A percentile compares a stretch with the other conserved stretches of the same genome.
phyloP scores from a whole-genome alignment of 2,329 filamentous ascomycete species.

The Pestalotiopsis sp. region DNA sequence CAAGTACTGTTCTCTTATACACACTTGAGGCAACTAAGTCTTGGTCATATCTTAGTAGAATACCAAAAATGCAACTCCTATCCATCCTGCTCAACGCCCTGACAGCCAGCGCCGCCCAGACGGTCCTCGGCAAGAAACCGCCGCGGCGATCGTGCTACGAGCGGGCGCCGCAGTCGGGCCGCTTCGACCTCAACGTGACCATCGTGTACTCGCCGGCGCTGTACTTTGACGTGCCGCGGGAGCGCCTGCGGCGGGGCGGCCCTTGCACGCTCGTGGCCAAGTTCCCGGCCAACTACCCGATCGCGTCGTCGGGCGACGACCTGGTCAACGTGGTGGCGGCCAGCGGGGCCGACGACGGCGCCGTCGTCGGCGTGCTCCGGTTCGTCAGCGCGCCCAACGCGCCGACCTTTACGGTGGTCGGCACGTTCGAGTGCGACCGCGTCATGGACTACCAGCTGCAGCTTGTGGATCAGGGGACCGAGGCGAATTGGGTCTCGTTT shows the following conservation, averaged over 20 bases:
- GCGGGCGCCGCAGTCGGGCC: slow-evolving; percentile 18
- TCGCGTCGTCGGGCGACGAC: slow-evolving; percentile 7
- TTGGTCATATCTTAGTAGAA: not conserved
- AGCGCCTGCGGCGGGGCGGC: slow-evolving; percentile 16
- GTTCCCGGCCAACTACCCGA: slow-evolving; percentile 29
- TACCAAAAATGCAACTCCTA: not conserved
- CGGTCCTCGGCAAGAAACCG: not conserved
- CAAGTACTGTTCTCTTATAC: too few relatives aligned
- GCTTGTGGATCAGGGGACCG: slow-evolving; percentile 31
- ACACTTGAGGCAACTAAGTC: too few relatives aligned
- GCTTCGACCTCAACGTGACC: slow-evolving; percentile 21
- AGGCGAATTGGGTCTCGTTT: slow-evolving; percentile 28
- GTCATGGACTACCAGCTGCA: slow-evolving; percentile 26
- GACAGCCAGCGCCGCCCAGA: not conserved
- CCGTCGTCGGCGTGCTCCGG: slow-evolving; percentile 26
- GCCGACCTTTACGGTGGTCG: slow-evolving; percentile 21
- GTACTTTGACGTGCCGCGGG: slow-evolving; percentile 22
- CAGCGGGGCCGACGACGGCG: slow-evolving; percentile 24
- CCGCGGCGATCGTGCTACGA: slow-evolving; percentile 15
- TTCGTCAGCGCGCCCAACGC: slow-evolving; percentile 19
- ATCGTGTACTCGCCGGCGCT: slow-evolving; percentile 14
- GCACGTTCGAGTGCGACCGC: slow-evolving; percentile 28
- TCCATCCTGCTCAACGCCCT: not conserved
- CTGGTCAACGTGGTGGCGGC: slow-evolving; percentile 17
- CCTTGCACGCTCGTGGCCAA: slow-evolving; percentile 29